Conservation (phyloP, 2,329 filamentous ascomycete species). For the Beauveria rudraprayagi region DNA sequence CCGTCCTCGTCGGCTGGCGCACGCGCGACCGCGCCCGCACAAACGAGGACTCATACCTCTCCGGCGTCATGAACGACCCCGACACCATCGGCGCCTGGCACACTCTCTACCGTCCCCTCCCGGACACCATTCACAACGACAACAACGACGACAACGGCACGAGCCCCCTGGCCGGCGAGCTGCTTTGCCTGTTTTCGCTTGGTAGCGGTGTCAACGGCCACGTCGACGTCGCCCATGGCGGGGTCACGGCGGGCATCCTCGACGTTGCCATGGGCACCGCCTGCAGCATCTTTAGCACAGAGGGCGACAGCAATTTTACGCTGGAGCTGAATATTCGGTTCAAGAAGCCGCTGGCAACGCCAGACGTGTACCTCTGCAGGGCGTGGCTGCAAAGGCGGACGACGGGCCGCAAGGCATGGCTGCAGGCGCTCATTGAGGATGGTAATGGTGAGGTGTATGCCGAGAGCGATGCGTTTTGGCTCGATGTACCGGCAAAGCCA, state of each 20-base stretch:
- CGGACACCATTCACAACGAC: neutral
- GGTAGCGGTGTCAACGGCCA: slow-evolving; percentile 16
- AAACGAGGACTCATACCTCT: slow-evolving; percentile 2
- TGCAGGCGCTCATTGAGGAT: slow-evolving; percentile 14
- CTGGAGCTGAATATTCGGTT: slow-evolving; percentile 16
- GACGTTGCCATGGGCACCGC: slow-evolving; percentile 16
- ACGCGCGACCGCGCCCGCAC: neutral
- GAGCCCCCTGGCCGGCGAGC: neutral
- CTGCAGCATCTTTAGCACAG: slow-evolving; percentile 11
- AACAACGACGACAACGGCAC: neutral
- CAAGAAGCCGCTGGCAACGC: slow-evolving; percentile 13
- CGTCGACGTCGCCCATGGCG: slow-evolving; percentile 16
- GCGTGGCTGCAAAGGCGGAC: slow-evolving; percentile 11
- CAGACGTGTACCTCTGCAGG: slow-evolving; percentile 11
- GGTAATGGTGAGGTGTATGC: slow-evolving; percentile 3
- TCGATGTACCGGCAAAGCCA: neutral
- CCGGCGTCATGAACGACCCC: neutral
- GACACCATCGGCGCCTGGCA: slow-evolving; percentile 8
- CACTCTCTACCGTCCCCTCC: neutral
- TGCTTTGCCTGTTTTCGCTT: slow-evolving; percentile 9
- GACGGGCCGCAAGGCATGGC: slow-evolving; percentile 16
- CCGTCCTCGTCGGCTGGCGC: neutral
- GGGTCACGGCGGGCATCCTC: slow-evolving; percentile 15
- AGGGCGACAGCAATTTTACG: slow-evolving; percentile 15
- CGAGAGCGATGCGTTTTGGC: slow-evolving; percentile 4